Base-by-base conservation (phyloP, 2,329 filamentous ascomycete species). In the Epicoccum nigrum region DNA sequence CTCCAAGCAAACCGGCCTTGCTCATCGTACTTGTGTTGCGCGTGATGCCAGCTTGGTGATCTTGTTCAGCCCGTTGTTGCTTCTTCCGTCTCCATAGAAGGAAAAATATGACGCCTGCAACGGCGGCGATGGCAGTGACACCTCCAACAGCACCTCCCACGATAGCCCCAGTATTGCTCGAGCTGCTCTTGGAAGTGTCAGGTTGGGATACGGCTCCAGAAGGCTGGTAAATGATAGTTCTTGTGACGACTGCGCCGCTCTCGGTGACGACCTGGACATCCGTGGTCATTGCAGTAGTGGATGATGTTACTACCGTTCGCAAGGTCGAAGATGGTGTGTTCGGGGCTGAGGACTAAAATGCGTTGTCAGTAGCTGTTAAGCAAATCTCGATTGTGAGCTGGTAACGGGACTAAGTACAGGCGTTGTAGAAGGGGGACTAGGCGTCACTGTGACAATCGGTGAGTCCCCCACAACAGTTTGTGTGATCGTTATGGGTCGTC, bases 11-110 rank as follows among this genome's bases (percentile, higher is more conserved):
- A 12, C 78, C 78, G 15, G 76, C 71, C 61, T 73, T 77, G 63
- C 77, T 80, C 60, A 80, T 71, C 12, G 78, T 77, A 64, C 77
- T 80, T 15, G 72, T 71, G 47, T 80, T 79, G 16, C 78, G 70
- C 9, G 66, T 58, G 48, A 72, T 64, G 30, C 67, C 65, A 3
- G 60, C 55, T 27, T 59, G 58, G 8, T 56, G 55, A n/a, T 64
- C 55, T 27, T 62, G 51, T 13, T 64, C 46, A 17, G 58, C 43
- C 25, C 57, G 53, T 39, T 56, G 55, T 32, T 67, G 61, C 38
- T 59, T 62, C 44, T 51, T 60, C 28, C 67, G 70, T 40, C 74
- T 68, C 62, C 73, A 70, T 37, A 76, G 70, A 23, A 77, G 57
- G 40, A 79, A 71, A 27, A 79, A 56, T 1, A 72, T 57, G 5